These are phyloP conservation scores for Arthroderma uncinatum DNA, from an alignment of 2,329 filamentous ascomycete genomes.

Conservation along the genomic window DNA sequence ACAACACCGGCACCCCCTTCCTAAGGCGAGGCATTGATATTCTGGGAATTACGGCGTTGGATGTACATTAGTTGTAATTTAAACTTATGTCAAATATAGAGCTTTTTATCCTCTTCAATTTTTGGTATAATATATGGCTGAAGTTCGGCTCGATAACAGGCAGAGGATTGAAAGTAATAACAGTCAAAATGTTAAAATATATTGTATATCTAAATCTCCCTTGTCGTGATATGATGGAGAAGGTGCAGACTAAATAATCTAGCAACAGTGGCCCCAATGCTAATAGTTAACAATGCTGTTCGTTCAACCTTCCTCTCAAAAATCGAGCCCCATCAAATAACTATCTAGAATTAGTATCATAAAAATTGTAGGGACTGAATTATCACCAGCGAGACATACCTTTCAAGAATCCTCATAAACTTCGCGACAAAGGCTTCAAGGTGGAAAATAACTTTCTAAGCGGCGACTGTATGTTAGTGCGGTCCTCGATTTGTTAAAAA, in stretches of 20 bases:
- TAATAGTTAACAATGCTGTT: neutral
- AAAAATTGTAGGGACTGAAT: neutral
- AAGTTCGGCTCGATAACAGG: too few relatives aligned
- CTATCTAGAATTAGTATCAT: conserved; percentile 6
- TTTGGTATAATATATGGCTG: too few relatives aligned
- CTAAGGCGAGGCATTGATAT: neutral
- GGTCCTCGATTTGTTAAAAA: too few relatives aligned
- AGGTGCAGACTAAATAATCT: neutral
- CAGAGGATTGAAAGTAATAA: too few relatives aligned
- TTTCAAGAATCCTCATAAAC: conserved; percentile 93
- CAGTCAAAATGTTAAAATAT: too few relatives aligned
- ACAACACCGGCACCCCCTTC: neutral
- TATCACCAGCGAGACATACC: conserved; percentile 46
- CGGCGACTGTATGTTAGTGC: conserved; percentile 3
- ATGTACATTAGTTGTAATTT: conserved; percentile 6
- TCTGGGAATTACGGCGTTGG: neutral
- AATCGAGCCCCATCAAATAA: conserved; percentile 17
- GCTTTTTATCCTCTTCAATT: conserved; percentile 1
- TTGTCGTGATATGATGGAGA: neutral
- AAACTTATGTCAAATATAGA: neutral
- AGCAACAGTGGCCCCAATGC: neutral
- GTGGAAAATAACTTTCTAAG: conserved; percentile 86
- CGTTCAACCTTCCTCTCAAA: conserved; percentile 7
- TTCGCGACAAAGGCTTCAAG: conserved; percentile 97
- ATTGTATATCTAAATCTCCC: too few relatives aligned